phyloP scores from a whole-genome alignment of 169 alveolate species.

The Amoebophrya sp. region DNA sequence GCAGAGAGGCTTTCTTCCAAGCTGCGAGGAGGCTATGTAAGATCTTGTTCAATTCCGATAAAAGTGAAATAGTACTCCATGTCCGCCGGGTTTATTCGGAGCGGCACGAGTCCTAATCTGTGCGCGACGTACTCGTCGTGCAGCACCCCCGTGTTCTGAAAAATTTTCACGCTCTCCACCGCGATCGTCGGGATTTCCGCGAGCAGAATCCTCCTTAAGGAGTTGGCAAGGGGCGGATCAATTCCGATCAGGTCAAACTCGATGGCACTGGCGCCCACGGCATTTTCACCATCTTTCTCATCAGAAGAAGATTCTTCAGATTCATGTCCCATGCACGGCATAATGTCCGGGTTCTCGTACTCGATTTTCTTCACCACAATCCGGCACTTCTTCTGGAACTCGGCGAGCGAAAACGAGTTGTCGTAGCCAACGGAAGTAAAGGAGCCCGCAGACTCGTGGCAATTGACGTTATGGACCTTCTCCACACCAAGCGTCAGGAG shows the following conservation, averaged over 20 bases:
- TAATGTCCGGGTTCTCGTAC: too few species aligned
- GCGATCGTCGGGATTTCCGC: slow-evolving; percentile 89
- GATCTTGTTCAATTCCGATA: neutral
- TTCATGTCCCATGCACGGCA: too few species aligned
- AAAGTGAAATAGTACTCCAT: slow-evolving; percentile 43
- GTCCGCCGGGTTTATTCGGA: slow-evolving; percentile 78
- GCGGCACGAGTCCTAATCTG: slow-evolving; percentile 93
- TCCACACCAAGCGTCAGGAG: neutral
- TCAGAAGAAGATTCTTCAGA: too few species aligned
- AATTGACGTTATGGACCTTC: neutral
- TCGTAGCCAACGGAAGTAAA: neutral
- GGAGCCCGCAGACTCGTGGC: neutral
- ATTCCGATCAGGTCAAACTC: slow-evolving; percentile 52
- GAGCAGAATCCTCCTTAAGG: slow-evolving; percentile 73
- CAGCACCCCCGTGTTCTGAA: slow-evolving; percentile 73
- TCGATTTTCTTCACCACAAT: neutral
- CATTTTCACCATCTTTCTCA: too few species aligned
- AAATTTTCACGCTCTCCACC: slow-evolving; percentile 48
- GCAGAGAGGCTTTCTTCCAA: neutral
- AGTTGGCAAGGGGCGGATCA: slow-evolving; percentile 76
- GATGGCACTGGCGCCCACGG: too few species aligned
- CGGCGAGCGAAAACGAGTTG: neutral
- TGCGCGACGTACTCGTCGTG: slow-evolving; percentile 98
- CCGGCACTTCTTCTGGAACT: neutral
- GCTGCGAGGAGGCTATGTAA: neutral